Percentiles rank a stretch among this genome's conserved stretches.
Evolutionary conservation across 2,329 filamentous ascomycete species (phyloP).

Genomic region (Orbilia blumenaviensis): DNA sequence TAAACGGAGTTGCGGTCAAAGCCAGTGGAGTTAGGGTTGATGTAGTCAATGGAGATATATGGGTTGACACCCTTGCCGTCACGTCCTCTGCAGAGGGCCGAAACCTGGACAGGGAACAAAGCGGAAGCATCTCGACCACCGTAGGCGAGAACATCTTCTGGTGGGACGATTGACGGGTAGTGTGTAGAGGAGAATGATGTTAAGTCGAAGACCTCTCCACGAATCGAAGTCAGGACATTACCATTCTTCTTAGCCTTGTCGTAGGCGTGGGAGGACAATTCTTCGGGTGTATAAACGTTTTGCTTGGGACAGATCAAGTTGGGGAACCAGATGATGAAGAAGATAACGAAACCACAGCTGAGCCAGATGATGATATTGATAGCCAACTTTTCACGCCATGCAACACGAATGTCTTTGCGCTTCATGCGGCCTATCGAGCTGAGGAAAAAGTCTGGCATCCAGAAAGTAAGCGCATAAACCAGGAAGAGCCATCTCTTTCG

Average conservation of each 20-base stretch:
- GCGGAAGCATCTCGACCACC: constrained; percentile 85
- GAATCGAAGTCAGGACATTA: constrained; percentile 79
- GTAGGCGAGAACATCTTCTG: constrained; percentile 76
- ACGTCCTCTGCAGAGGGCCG: constrained; percentile 83
- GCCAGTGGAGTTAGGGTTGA: constrained; percentile 74
- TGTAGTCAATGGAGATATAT: constrained; percentile 85
- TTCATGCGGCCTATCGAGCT: constrained; percentile 81
- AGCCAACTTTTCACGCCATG: constrained; percentile 96
- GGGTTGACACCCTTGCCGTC: constrained; percentile 72
- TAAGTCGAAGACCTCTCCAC: constrained; percentile 88
- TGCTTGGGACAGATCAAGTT: constrained; percentile 89
- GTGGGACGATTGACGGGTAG: constrained; percentile 74
- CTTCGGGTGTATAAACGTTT: constrained; percentile 80
- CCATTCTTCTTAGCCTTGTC: constrained; percentile 68
- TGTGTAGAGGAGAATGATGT: constrained; percentile 76
- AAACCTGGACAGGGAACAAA: constrained; percentile 94
- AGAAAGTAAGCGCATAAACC: constrained; percentile 85
- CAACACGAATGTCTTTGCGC: constrained; percentile 88
- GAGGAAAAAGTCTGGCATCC: constrained; percentile 84
- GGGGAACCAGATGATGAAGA: constrained; percentile 91
- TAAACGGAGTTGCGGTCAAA: constrained; percentile 79
- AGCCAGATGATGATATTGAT: constrained; percentile 99
- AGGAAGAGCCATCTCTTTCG: constrained; percentile 91
- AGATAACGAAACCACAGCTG: constrained; percentile 77
- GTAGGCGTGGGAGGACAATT: constrained; percentile 71